Conservation (phyloP, 371 early-diverging fungal species). For the Mucor irregularis region DNA sequence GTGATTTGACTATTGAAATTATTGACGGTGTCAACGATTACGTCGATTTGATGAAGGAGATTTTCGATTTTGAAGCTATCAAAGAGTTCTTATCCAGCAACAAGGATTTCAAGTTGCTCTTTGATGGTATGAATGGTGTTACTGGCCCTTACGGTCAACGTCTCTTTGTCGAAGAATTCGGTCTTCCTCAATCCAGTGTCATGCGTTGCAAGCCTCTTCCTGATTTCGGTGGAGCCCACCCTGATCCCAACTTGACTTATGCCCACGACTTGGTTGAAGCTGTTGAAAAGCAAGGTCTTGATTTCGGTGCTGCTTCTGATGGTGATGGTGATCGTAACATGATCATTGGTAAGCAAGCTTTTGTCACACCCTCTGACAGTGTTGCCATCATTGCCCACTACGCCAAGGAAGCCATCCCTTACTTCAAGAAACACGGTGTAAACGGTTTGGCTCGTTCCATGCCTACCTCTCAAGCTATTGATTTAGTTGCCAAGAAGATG, state of each 20-base stretch:
- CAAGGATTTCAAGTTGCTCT: slow-evolving; percentile 81
- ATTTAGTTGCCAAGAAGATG: slow-evolving; percentile 85
- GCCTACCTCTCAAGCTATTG: slow-evolving; percentile 94
- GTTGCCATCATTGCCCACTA: slow-evolving; percentile 96
- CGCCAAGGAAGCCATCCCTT: slow-evolving; percentile 84
- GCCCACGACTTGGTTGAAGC: slow-evolving; percentile 93
- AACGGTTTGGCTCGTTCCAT: slow-evolving; percentile 93
- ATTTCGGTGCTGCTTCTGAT: slow-evolving; percentile 95
- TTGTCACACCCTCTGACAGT: slow-evolving; percentile 97
- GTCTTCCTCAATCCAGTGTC: slow-evolving; percentile 76
- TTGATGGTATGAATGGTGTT: slow-evolving; percentile 97
- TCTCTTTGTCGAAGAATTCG: slow-evolving; percentile 89
- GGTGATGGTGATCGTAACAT: slow-evolving; percentile 96
- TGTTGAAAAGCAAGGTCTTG: slow-evolving; percentile 76
- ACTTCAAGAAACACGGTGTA: slow-evolving; percentile 84
- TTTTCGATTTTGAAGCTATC: slow-evolving; percentile 90
- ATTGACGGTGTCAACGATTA: slow-evolving; percentile 92
- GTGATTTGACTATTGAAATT: slow-evolving; percentile 75
- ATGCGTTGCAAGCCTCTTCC: slow-evolving; percentile 83
- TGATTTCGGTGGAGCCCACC: slow-evolving; percentile 96
- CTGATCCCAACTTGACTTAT: slow-evolving; percentile 98
- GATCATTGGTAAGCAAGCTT: slow-evolving; percentile 91
- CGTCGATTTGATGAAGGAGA: slow-evolving; percentile 80
- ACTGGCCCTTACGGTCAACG: slow-evolving; percentile 92
- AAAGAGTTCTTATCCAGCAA: slow-evolving; percentile 70